These are phyloP conservation scores for Nicotiana obtusifolia DNA, from an alignment of 257 asterid genomes.

Conservation along the genomic window DNA sequence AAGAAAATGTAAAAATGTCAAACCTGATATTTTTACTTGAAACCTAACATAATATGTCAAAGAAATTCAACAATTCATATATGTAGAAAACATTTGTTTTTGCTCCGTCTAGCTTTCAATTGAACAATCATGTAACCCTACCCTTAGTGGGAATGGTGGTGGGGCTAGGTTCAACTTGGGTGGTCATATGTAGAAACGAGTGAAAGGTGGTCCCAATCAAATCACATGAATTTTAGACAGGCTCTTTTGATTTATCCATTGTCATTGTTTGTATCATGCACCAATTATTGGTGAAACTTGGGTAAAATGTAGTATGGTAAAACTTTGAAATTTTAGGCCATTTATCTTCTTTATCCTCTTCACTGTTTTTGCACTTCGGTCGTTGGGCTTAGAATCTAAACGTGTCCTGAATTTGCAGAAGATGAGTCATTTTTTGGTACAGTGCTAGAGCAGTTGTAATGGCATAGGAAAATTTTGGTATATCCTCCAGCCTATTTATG, in stretches of 20 bases:
- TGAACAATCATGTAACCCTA: too few relatives aligned
- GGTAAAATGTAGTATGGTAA: neutral
- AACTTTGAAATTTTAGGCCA: neutral
- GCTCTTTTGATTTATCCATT: neutral
- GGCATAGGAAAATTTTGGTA: neutral
- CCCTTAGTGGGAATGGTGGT: too few relatives aligned
- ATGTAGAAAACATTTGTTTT: too few relatives aligned
- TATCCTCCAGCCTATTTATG: neutral
- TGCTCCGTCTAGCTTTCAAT: too few relatives aligned
- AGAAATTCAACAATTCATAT: neutral
- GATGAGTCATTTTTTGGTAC: neutral
- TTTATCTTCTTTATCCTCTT: neutral
- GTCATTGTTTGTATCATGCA: neutral
- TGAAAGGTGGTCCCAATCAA: neutral
- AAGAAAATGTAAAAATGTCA: neutral
- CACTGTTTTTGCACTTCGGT: neutral
- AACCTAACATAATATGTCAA: neutral
- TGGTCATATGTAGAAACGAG: neutral
- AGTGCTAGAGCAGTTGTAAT: neutral
- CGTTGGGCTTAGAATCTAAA: neutral
- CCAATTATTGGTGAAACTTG: neutral
- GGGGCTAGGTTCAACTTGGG: neutral
- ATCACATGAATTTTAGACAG: neutral
- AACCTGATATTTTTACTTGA: neutral
- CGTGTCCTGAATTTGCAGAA: neutral